Evolutionary conservation across 2,329 filamentous ascomycete genomes (phyloP).

Genomic region (Penicillium capsulatum): DNA sequence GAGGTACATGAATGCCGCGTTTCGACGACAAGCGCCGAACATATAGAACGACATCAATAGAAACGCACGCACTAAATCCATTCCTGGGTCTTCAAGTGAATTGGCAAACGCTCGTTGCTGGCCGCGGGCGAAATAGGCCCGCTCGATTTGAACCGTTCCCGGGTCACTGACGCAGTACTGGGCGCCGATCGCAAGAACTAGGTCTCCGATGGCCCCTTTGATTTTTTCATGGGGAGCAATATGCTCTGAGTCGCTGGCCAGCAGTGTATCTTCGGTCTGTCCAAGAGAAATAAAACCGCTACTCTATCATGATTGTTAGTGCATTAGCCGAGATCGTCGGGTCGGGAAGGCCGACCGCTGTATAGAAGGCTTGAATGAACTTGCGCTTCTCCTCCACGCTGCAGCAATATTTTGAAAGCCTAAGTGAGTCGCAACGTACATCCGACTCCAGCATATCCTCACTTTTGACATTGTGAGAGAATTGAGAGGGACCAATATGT

Average conservation of each 20-base stretch:
- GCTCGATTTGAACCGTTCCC: constrained; percentile 31
- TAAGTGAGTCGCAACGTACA: constrained; percentile 32
- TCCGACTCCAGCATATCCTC: constrained; percentile 53
- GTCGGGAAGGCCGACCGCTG: constrained; percentile 21
- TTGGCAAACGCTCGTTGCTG: constrained; percentile 48
- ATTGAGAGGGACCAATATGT: constrained; percentile 53
- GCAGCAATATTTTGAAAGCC: constrained; percentile 31
- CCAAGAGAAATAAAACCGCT: constrained; percentile 42
- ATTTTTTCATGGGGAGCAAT: constrained; percentile 24
- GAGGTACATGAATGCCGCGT: constrained; percentile 61
- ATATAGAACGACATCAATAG: constrained; percentile 58
- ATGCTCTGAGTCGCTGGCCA: constrained; percentile 8
- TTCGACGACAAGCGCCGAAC: constrained; percentile 55
- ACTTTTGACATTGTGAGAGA: constrained; percentile 50
- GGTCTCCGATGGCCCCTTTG: constrained; percentile 35
- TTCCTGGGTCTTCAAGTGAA: constrained; percentile 53
- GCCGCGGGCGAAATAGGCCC: constrained; percentile 47
- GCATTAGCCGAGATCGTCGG: neutral
- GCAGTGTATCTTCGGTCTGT: constrained; percentile 25
- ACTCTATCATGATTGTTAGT: constrained; percentile 28
- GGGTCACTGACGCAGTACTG: constrained; percentile 41
- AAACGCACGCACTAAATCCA: constrained; percentile 52
- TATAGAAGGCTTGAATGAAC: constrained; percentile 31
- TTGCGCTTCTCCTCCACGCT: constrained; percentile 29
- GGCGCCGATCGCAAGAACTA: constrained; percentile 52